Base-by-base conservation (phyloP, 75 land plant species). In the Cunninghamia lanceolata region DNA sequence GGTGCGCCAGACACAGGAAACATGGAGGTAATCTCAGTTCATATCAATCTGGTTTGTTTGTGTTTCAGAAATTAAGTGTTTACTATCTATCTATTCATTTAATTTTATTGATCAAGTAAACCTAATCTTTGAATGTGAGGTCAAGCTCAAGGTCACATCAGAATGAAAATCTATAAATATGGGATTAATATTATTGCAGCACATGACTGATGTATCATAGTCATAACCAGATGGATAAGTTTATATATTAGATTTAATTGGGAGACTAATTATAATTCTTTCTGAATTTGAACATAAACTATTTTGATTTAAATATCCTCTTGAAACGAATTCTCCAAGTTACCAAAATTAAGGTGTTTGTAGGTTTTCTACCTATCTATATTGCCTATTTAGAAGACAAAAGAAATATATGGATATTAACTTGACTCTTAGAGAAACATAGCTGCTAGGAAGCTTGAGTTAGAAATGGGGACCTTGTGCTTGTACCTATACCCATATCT, bases 1-100 rank as follows among this genome's bases (percentile, higher is more conserved):
- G 91, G 85, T 82, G 95, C 99, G 17, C 99, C 99, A 43, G 99
- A 98, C 86, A 98, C 99, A 66, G 99, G 99, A 79, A 98, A 98
- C 86, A 98, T 98, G 99, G 99, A 98, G 99, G 99, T 98, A 88
- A 85, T 17, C 70, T 74, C 43, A 36, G 34, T 45, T 84, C 85
- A 30, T 84, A 73, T 3, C n/a, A 3, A 43, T 45, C 32, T 19
- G 13, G 50, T 45, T n/a, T 80, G 3, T 25, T 13, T 43, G 47
- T 80, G 25, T 8, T 43, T 80, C 46, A 28, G 42, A 43, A 40
- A 25, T 80, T 28, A 28, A 10, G 3, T 32, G 36, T 14, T 32
- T 73, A 34, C 4, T 30, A 73, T 34, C 16, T 34, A 30, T 73
- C 0, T 34, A 73, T 73, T 30, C 32, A 28, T 11, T 11, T 21